Evolutionary conservation across 139 green algal genomes (phyloP).

Genomic region (Limnomonas spitsbergensis): DNA sequence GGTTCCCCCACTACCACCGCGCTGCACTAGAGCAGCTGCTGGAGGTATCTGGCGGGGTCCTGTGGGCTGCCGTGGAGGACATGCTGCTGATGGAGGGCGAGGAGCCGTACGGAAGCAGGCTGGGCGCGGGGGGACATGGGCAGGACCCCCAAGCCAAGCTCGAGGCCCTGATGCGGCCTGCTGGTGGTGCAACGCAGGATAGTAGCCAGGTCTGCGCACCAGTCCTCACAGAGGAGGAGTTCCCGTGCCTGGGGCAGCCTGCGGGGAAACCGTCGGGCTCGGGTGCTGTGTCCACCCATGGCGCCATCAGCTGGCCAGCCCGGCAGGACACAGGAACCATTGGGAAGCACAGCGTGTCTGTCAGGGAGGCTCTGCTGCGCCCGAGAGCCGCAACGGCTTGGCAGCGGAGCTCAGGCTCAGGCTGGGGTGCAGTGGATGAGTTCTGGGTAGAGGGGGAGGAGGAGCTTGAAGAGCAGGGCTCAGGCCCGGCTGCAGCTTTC

Average conservation of each 20-base stretch:
- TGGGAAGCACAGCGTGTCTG: background rate
- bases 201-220: no score
- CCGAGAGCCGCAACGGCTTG: no score
- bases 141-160: background rate
- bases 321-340: no score
- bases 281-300: background rate
- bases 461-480: no score
- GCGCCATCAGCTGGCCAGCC: no score
- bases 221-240: background rate
- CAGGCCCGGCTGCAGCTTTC: no score
- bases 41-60: background rate
- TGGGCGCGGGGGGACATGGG: no score
- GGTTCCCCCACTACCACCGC: background rate
- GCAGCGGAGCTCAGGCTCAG: background rate
- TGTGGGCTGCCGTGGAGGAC: background rate
- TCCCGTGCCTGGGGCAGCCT: background rate
- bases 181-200: background rate
- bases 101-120: slow-evolving; percentile 1
- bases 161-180: background rate
- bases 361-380: background rate
- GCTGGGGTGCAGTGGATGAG: background rate
- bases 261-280: background rate
- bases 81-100: slow-evolving; percentile 19
- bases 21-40: background rate
- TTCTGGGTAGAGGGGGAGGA: no score